Base-by-base conservation (phyloP, 2,329 filamentous ascomycete species). In the Penicillium sp. region DNA sequence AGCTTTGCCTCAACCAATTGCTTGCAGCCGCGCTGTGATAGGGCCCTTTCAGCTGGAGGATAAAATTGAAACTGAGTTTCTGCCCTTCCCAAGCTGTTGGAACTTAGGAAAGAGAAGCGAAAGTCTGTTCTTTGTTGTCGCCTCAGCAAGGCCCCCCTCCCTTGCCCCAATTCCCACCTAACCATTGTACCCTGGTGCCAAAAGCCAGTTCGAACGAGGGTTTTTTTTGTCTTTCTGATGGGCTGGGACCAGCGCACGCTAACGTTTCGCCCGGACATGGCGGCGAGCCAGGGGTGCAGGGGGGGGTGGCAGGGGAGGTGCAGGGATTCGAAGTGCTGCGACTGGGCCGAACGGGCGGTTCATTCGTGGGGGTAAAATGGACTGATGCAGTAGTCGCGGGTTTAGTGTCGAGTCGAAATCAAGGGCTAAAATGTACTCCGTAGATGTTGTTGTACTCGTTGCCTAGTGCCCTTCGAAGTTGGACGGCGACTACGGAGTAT, bases 241-340 rank as follows among this genome's bases (percentile, higher is more conserved):
- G 64, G 55, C 47, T 58, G 24, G 60, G 42, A 17, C n/a, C n/a
- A 13, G 56, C 15, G 38, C 28, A 60, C 58, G 50, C 58, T 53
- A 63, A 61, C 19, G 42, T 66, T 56, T 61, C 50, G 53, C 55
- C 26, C 44, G 51, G 59, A 57, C 53, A 45, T 50, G 19, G 37
- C 59, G 50, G 64, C 64, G 49, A 66, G 61, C 61, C 61, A 63
- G 62, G 61, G 61, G 59, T 45, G 40, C 51, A 53, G 51, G 51
- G 35, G 35, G 24, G 51, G 15, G n/a, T n/a, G n/a, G 40, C 51
- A 53, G 51, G 51, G 35, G 35, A 37, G 51, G 15, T 53, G 35
- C 51, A 53, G 50, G n/a, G 24, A 37, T 22, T 37, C 50, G 30
- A 35, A 22, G 10, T 17, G 33, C 9, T 37, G 35, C 51, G 35